These are phyloP conservation scores for Pezicula neosporulosa DNA, from an alignment of 2,329 filamentous ascomycete species.

Conservation along the genomic window DNA sequence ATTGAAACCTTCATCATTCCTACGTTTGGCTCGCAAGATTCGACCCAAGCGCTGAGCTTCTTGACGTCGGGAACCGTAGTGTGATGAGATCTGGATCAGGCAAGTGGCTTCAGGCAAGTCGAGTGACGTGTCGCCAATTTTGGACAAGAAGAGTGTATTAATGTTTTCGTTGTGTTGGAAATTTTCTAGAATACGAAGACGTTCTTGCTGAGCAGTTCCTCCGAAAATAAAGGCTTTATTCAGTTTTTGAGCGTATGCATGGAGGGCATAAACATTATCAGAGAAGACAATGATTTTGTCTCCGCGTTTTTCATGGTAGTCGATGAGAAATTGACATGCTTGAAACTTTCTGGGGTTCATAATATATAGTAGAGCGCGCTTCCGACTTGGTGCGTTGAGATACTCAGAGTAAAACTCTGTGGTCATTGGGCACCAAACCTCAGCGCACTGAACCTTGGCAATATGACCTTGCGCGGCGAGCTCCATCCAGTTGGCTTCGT, in stretches of 20 bases:
- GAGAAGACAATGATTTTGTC: constrained; percentile 99
- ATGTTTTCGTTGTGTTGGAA: constrained; percentile 90
- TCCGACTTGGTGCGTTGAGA: constrained; percentile 65
- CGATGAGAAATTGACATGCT: constrained; percentile 95
- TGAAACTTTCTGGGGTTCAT: constrained; percentile 99
- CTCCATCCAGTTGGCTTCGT: constrained; percentile 99
- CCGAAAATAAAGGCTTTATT: constrained; percentile 90
- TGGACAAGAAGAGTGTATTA: constrained; percentile 92
- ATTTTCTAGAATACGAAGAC: constrained; percentile 83
- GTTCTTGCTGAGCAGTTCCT: constrained; percentile 80
- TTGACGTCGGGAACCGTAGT: constrained; percentile 94
- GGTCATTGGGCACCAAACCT: constrained; percentile 99
- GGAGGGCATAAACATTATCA: constrained; percentile 91
- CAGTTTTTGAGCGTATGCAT: constrained; percentile 79
- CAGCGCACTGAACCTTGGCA: constrained; percentile 93
- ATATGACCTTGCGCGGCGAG: constrained; percentile 96
- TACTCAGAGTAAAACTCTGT: constrained; percentile 98
- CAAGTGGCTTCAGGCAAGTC: constrained; percentile 96
- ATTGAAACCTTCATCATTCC: constrained; percentile 98
- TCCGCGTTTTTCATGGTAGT: constrained; percentile 90
- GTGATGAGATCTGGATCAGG: constrained; percentile 94
- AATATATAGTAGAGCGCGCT: constrained; percentile 74
- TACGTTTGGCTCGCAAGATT: constrained; percentile 88
- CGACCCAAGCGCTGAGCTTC: constrained; percentile 92
- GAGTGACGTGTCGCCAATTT: constrained; percentile 97